These are phyloP conservation scores for Akanthomyces uredinophilus DNA, from an alignment of 2,329 filamentous ascomycete species.

Conservation along the genomic window DNA sequence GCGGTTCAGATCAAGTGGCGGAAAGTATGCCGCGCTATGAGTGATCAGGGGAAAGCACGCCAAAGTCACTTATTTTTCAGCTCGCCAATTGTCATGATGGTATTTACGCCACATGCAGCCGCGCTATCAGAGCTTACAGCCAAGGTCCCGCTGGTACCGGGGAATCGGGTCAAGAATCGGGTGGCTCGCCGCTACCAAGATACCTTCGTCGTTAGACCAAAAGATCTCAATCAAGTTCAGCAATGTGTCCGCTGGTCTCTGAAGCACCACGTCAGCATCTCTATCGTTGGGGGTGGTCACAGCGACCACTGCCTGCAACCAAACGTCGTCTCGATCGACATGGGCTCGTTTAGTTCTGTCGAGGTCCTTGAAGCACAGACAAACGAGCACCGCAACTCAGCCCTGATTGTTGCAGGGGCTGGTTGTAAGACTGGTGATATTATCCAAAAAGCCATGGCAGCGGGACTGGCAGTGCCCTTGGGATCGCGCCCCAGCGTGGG, in stretches of 20 bases:
- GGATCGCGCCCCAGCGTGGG: conserved; percentile 57
- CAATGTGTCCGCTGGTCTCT: conserved; percentile 53
- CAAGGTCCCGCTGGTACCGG: conserved; percentile 32
- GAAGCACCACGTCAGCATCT: conserved; percentile 38
- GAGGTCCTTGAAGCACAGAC: conserved; percentile 32
- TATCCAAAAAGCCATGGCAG: conserved; percentile 39
- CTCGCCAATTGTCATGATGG: conserved; percentile 44
- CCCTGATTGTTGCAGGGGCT: conserved; percentile 45
- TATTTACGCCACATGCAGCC: conserved; percentile 44
- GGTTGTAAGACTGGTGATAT: conserved; percentile 55
- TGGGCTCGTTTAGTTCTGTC: conserved; percentile 50
- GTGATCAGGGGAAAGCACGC: conserved; percentile 31
- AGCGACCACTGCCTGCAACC: conserved; percentile 53
- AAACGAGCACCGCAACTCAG: conserved; percentile 17
- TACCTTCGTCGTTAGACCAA: conserved; percentile 42
- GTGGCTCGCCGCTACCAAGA: conserved; percentile 43
- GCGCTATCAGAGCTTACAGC: conserved; percentile 37
- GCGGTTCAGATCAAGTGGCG: conserved; percentile 40
- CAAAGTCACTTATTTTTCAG: conserved; percentile 41
- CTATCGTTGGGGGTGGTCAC: conserved; percentile 54
- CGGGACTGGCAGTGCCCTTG: conserved; percentile 51
- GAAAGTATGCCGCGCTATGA: conserved; percentile 44
- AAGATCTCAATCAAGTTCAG: conserved; percentile 44
- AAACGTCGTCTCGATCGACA: conserved; percentile 52
- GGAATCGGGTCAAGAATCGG: conserved; percentile 42